Base-by-base conservation (phyloP, 2,329 filamentous ascomycete genomes). In the Fusarium dlaminii region DNA sequence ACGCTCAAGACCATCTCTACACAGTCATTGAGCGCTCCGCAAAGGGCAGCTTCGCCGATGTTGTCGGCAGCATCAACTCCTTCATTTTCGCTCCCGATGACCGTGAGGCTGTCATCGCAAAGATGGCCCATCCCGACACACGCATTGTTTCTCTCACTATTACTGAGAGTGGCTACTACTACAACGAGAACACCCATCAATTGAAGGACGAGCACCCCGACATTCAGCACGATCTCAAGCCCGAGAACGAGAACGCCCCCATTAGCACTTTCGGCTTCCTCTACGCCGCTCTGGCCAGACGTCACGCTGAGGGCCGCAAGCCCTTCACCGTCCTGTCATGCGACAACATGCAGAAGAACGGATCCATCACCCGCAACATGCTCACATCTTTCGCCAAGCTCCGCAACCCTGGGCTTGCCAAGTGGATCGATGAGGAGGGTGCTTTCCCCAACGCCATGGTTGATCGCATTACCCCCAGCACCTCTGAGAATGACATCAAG, bases 291-390 rank as follows among this genome's bases (percentile, higher is more conserved):
- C 80, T 88, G 63, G 85, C 81, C 22, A 81, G 83, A 58, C 87
- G 87, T 56, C 81, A 84, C 75, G 75, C 80, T 62, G 79, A 82
- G 51, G 86, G 86, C 7, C 83, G 87, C 54, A 85, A 83, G 78
- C 87, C 87, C 49, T 88, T 88, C 79, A 88, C 87, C 71, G 86
- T 88, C 36, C 75, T 88, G 76, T 88, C 87, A 8, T 88, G 87
- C 77, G 87, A 88, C 79, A 88, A 88, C 81, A 88, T 88, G 86
- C 86, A 88, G 81, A 87, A 87, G 82, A 88, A 88, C 79, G 87
- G 87, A 61, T 81, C 84, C 78, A 88, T 88, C 79, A 86, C 86
- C 11, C 85, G 86, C 40, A 75, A 82, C 79, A 88, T 88, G 87
- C 85, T 88, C 40, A 76, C 81, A 70, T 84, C 86, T 5, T 88